Evolutionary conservation across 441 rosid species (phyloP).

Genomic region (Erodium chrysanthum): DNA sequence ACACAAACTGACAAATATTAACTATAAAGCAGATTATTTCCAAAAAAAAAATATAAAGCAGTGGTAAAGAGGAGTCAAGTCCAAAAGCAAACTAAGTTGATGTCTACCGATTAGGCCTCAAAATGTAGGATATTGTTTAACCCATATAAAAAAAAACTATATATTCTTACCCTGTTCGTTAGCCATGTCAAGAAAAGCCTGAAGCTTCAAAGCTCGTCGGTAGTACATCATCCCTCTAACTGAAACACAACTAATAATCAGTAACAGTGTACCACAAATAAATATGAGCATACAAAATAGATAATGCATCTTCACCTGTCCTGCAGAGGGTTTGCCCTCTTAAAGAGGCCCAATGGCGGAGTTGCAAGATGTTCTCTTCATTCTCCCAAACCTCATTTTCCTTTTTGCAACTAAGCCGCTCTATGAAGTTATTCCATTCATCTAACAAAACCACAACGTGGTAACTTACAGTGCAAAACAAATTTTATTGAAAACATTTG

Average conservation of each 20-base stretch:
- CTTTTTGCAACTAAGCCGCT: constrained; percentile 61
- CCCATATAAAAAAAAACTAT: background rate
- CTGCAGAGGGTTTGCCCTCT: constrained; percentile 96
- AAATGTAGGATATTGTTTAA: background rate
- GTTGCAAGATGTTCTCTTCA: constrained; percentile 87
- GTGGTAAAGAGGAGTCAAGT: background rate
- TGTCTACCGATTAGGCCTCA: background rate
- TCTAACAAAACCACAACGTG: constrained; percentile 32
- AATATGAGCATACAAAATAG: constrained; percentile 18
- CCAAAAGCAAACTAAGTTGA: constrained; percentile 8
- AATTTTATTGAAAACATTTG: background rate
- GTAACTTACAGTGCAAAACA: constrained; percentile 8
- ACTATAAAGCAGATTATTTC: background rate
- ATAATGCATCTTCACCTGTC: constrained; percentile 51
- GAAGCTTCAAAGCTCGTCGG: constrained; percentile 89
- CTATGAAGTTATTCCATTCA: constrained; percentile 96
- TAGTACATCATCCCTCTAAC: constrained; percentile 99
- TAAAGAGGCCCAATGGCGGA: constrained; percentile 95
- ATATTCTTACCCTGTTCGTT: constrained; percentile 46
- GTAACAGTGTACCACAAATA: constrained; percentile 16
- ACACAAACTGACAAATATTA: constrained; percentile 5
- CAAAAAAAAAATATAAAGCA: too few relatives aligned
- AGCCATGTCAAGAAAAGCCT: constrained; percentile 99
- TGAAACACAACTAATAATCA: constrained; percentile 31
- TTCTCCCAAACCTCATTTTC: constrained; percentile 65